Evolutionary conservation across 148 eudicot species (phyloP).

Genomic region (Nepenthes gracilis): DNA sequence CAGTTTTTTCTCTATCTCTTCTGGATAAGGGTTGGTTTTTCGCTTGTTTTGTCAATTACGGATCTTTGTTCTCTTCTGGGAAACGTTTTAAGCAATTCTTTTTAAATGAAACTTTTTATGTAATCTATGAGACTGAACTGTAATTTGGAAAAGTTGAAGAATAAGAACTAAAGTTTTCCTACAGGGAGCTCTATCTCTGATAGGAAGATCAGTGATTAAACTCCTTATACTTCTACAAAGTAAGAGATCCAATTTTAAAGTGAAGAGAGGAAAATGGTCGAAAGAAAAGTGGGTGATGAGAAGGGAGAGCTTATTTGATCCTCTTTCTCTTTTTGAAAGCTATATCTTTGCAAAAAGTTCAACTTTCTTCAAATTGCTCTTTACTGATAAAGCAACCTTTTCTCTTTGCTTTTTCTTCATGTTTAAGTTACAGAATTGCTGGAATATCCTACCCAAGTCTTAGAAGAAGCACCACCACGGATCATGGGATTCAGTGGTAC

Average conservation of each 20-base stretch:
- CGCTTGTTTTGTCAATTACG: slow-evolving; percentile 34
- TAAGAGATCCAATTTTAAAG: slow-evolving; percentile 19
- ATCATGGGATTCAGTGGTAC: slow-evolving; percentile 3
- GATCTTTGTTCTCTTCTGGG: slow-evolving; percentile 19
- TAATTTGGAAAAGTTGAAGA: too few species aligned
- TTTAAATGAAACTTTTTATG: too few species aligned
- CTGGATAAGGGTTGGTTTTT: slow-evolving; percentile 27
- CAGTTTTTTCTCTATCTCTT: background rate
- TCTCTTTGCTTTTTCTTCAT: slow-evolving; percentile 2
- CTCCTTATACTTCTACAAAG: slow-evolving; percentile 5
- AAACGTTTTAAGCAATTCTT: background rate
- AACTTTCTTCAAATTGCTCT: background rate
- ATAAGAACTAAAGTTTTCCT: background rate
- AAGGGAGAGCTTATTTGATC: slow-evolving; percentile 29
- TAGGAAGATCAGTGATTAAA: slow-evolving; percentile 8
- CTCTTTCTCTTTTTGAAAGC: background rate
- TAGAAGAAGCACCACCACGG: slow-evolving; percentile 22
- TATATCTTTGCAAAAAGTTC: background rate
- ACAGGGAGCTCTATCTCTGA: background rate
- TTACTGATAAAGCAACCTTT: slow-evolving; percentile 1
- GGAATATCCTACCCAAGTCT: slow-evolving; percentile 19
- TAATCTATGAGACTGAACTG: too few species aligned
- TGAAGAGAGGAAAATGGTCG: slow-evolving; percentile 6
- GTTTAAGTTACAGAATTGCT: slow-evolving; percentile 28
- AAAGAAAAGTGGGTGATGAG: slow-evolving; percentile 8